Evolutionary conservation across 2,329 filamentous ascomycete species (phyloP), one percentile per base, ranked within the genome.

Genomic region (Zelopaecilomyces penicillatus): DNA sequence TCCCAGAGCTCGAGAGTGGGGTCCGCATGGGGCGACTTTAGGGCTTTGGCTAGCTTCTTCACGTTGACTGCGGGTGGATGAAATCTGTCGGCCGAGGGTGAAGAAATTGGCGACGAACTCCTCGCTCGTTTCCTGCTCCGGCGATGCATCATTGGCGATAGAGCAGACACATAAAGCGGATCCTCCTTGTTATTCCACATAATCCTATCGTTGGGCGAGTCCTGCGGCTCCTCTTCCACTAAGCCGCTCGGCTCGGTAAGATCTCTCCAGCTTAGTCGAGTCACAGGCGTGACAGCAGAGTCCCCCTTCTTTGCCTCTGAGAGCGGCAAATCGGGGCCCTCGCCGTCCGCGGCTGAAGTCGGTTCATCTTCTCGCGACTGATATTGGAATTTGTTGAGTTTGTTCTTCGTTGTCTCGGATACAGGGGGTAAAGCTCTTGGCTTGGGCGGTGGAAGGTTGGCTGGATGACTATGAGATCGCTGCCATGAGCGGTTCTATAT

Each of bases 1-100:
- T 85, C 85, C 86, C 86, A 91, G 2, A 90, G 65, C 51, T 90
- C 84, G 30, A 83, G 65, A 3, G 83, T 84, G 33, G 86, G 83
- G 55, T 90, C 85, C 30, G 80, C 75, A 51, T 83, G 78, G 9
- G 82, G 82, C 1, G 83, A 84, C 52, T 76, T 81, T 37, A 86
- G 63, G 1, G 77, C 69, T 43, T 74, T 69, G 34, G 76, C 74
- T 36, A 83, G 64, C 50, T 73, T 71, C 55, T 78, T 74, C 34
- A 82, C 65, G 53, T 85, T 78, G 49, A 82, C 66, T 0, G 73
- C 57, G 5, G 71, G 68, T 1, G 67, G 65, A 28, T 60, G 63
- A 5, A 64, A 54, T 41, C 67, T 71, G 10, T 74, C 66, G 11
- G 64, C 49, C 39, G 75, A 72, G 1, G 86, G 84, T 2, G 85